Base-by-base conservation (phyloP, 2,329 filamentous ascomycete species). In the Exophiala phaeomuriformis region DNA sequence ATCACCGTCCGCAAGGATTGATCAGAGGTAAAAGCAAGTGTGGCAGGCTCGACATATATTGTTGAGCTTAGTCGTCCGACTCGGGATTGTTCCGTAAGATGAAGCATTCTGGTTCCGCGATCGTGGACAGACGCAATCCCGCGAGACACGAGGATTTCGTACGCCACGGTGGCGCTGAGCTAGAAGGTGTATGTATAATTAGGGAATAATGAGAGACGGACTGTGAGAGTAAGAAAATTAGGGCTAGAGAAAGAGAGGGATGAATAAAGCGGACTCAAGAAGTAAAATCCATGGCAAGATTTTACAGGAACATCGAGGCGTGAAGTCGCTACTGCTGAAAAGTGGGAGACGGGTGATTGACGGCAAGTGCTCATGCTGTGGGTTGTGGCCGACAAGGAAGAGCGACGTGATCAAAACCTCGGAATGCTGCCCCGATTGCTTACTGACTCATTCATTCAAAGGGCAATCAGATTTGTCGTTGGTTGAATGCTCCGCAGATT, bases 81-180 rank as follows among this genome's bases (percentile, higher is more conserved):
- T 7, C 1, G 44, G 4, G 44, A 8, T 7, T 28, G 33, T n/a
- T 32, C 29, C 42, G 35, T 40, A 32, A 40, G 28, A 45, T 37
- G 37, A 28, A 52, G 39, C 49, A 53, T 52, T 42, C 29, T 55
- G 12, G 47, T 6, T 39, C 43, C 12, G 47, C 31, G 36, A 31
- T 44, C 45, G 46, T 59, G 36, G 4, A 55, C 32, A 36, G 52
- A 51, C 27, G 57, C 54, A 39, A 57, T 55, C 27, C 52, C 53
- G 48, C 57, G 57, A 47, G 51, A 59, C 3, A 59, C 51, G 42
- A 54, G 51, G 51, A 59, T 59, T 41, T 57, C 57, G 50, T 43
- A 51, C 52, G 57, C 57, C 54, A 57, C 41, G 48, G 31, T 54
- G 57, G 27, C 45, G 45, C 47, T 35, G 29, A 49, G 42, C 48